Evolutionary conservation across 1,284 basidiomycete genomes (phyloP).

Genomic region (Athelia psychrophila): DNA sequence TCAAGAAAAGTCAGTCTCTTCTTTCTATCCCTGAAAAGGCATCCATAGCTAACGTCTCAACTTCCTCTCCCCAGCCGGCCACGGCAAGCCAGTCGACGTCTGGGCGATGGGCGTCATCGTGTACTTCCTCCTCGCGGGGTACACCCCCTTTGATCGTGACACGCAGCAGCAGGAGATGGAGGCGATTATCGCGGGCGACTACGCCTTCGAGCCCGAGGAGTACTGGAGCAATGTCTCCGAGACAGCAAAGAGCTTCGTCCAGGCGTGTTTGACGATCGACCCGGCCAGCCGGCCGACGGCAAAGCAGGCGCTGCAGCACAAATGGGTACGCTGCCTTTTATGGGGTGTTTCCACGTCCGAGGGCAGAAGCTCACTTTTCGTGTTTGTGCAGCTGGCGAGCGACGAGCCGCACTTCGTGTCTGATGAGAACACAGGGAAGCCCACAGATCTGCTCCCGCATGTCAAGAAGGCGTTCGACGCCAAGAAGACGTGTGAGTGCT

Average conservation of each 20-base stretch:
- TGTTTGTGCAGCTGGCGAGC: slow-evolving; percentile 67
- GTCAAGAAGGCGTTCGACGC: slow-evolving; percentile 90
- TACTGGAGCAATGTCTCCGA: slow-evolving; percentile 87
- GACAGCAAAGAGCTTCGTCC: slow-evolving; percentile 81
- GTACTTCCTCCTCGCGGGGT: slow-evolving; percentile 93
- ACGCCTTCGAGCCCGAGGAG: slow-evolving; percentile 87
- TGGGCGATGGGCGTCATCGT: slow-evolving; percentile 98
- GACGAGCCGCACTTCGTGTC: slow-evolving; percentile 68
- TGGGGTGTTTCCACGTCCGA: not conserved
- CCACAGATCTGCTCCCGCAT: slow-evolving; percentile 83
- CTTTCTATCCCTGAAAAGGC: not conserved
- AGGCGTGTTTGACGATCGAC: slow-evolving; percentile 80
- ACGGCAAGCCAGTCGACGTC: slow-evolving; percentile 94
- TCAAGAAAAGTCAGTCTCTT: slow-evolving; percentile 75
- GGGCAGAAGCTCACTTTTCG: not conserved
- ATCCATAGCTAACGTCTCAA: slow-evolving; percentile 7
- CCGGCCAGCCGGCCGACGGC: slow-evolving; percentile 78
- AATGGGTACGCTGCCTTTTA: slow-evolving; percentile 21
- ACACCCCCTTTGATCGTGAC: slow-evolving; percentile 94
- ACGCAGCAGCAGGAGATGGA: slow-evolving; percentile 88
- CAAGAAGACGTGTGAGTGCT: slow-evolving; percentile 73
- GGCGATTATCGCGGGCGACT: slow-evolving; percentile 90
- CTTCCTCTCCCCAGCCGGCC: slow-evolving; percentile 62
- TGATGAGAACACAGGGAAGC: slow-evolving; percentile 58
- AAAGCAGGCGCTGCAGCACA: slow-evolving; percentile 66